Evolutionary conservation across 2,329 filamentous ascomycete species (phyloP).

Genomic region (Verticillium longisporum): DNA sequence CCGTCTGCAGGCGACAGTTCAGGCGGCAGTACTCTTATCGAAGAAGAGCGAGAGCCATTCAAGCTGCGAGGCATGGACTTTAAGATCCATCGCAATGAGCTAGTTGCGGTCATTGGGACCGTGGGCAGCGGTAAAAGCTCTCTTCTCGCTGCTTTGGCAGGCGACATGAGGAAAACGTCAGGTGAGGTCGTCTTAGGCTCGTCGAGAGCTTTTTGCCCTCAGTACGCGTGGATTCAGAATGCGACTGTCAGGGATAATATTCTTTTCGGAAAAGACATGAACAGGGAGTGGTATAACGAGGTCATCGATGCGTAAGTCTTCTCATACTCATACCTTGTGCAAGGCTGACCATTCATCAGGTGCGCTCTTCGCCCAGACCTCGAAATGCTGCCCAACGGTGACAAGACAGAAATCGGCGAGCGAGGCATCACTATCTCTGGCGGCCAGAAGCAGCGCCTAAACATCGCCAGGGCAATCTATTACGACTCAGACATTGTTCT

Average conservation of each 20-base stretch:
- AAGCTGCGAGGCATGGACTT: conserved; percentile 64
- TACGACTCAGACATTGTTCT: conserved; percentile 62
- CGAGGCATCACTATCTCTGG: conserved; percentile 92
- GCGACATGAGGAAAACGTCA: conserved; percentile 82
- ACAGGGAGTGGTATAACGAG: conserved; percentile 71
- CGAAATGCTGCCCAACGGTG: conserved; percentile 86
- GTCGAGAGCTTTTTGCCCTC: conserved; percentile 82
- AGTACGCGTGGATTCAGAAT: conserved; percentile 98
- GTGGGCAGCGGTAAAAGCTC: conserved; percentile 90
- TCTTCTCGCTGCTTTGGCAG: conserved; percentile 78
- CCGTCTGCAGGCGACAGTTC: conserved; percentile 35
- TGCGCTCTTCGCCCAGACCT: conserved; percentile 82
- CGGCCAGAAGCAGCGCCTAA: conserved; percentile 90
- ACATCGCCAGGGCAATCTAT: conserved; percentile 79
- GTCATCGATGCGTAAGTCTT: conserved; percentile 67
- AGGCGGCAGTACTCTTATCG: conserved; percentile 47
- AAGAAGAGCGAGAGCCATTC: conserved; percentile 63
- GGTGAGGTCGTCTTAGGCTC: conserved; percentile 72
- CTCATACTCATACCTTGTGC: not conserved
- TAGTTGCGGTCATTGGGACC: conserved; percentile 80
- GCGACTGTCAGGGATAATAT: conserved; percentile 84
- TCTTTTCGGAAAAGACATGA: conserved; percentile 73
- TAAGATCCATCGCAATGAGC: conserved; percentile 63
- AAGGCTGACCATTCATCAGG: conserved; percentile 23
- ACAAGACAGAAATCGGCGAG: conserved; percentile 89